Percentiles rank a stretch among this genome's conserved stretches.
phyloP scores from a whole-genome alignment of 2,329 filamentous ascomycete species.

The Emergomyces orientalis region DNA sequence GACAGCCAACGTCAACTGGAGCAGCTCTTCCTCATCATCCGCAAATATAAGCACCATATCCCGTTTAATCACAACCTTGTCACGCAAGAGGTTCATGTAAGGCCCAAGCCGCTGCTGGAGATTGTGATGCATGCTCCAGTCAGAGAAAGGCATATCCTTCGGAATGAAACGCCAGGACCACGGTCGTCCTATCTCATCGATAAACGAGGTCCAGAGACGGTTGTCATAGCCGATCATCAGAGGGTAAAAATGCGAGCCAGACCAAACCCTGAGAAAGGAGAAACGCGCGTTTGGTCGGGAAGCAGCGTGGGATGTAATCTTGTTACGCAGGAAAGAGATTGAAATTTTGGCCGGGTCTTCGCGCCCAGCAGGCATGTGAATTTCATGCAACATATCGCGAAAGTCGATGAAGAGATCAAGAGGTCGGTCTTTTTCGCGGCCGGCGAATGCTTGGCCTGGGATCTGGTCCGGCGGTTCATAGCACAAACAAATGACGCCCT shows the following conservation, averaged over 20 bases:
- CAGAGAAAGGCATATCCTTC: slow-evolving; percentile 39
- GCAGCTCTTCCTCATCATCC: slow-evolving; percentile 33
- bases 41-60: slow-evolving; percentile 43
- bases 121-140: slow-evolving; percentile 38
- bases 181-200: slow-evolving; percentile 34
- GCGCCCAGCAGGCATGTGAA: slow-evolving; percentile 21
- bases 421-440: slow-evolving; percentile 29
- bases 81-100: slow-evolving; percentile 17
- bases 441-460: slow-evolving; percentile 32
- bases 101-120: slow-evolving; percentile 26
- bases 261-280: slow-evolving; percentile 40
- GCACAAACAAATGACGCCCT: slow-evolving; percentile 33
- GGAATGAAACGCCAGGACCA: slow-evolving; percentile 44
- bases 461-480: slow-evolving; percentile 10
- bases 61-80: slow-evolving; percentile 34
- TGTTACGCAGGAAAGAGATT: slow-evolving; percentile 23
- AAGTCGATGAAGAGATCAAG: slow-evolving; percentile 41
- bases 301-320: slow-evolving; percentile 18
- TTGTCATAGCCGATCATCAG: slow-evolving; percentile 37
- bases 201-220: slow-evolving; percentile 30
- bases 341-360: slow-evolving; percentile 28
- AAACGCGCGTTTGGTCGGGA: slow-evolving; percentile 28
- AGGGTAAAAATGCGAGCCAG: slow-evolving; percentile 43
- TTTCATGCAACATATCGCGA: slow-evolving; percentile 18
- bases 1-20: slow-evolving; percentile 31